Conservation (phyloP, 257 asterid species). For the Mitragyna speciosa region DNA sequence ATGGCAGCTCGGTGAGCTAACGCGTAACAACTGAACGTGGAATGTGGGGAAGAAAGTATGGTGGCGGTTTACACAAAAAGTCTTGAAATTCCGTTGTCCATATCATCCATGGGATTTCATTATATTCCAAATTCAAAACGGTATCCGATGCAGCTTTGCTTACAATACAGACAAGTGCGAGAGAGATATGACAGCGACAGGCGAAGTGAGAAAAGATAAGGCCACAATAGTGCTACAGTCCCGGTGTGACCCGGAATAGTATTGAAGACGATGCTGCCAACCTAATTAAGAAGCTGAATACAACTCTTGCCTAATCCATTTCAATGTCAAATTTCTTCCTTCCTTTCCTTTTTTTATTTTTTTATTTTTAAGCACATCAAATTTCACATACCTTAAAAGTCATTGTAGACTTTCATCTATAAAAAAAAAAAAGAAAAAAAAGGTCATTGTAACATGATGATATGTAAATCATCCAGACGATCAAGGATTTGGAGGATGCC, state of each 20-base stretch:
- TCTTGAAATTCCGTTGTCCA: slow-evolving; percentile 11
- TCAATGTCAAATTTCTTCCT: too few species aligned
- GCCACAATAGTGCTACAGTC: neutral
- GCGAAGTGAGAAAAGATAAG: slow-evolving; percentile 15
- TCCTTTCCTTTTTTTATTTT: too few species aligned
- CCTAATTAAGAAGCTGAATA: too few species aligned
- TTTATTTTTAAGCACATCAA: neutral
- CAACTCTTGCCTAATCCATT: too few species aligned
- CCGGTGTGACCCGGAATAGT: neutral
- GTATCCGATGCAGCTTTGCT: slow-evolving; percentile 33
- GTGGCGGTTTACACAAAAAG: neutral
- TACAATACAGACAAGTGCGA: slow-evolving; percentile 14
- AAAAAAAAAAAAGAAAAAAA: too few species aligned
- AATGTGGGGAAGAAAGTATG: slow-evolving; percentile 10
- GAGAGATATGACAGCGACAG: slow-evolving; percentile 18
- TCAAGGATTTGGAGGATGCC: neutral
- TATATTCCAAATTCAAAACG: slow-evolving; percentile 24
- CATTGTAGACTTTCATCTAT: too few species aligned
- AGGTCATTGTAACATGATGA: neutral
- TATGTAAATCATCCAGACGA: neutral
- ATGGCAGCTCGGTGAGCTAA: slow-evolving; percentile 1
- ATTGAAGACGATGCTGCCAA: too few species aligned
- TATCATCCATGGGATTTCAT: neutral
- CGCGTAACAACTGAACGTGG: slow-evolving; percentile 20
- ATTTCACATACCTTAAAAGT: neutral